Conservation (phyloP, 2,329 filamentous ascomycete genomes). For the Colletotrichum tanaceti region DNA sequence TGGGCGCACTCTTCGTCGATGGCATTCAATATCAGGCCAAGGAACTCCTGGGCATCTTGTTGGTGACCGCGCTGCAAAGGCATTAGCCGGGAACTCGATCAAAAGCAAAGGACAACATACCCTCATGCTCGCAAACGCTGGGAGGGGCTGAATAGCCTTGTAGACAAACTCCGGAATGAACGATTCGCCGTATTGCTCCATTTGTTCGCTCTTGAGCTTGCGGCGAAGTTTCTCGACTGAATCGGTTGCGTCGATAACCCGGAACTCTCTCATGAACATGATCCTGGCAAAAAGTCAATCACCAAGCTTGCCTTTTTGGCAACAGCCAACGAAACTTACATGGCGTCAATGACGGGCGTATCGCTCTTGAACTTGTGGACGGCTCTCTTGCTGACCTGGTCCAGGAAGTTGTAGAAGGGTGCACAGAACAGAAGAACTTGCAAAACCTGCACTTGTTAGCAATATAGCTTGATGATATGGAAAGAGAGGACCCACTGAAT, state of each 20-base stretch:
- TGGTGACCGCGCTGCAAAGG: constrained; percentile 82
- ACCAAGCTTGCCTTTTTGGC: neutral
- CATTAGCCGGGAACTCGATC: constrained; percentile 41
- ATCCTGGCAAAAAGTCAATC: constrained; percentile 68
- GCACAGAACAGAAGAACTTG: constrained; percentile 95
- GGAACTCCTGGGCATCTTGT: constrained; percentile 96
- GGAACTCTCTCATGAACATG: constrained; percentile 95
- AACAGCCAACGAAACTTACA: constrained; percentile 67
- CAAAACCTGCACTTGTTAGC: constrained; percentile 72
- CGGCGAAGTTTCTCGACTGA: constrained; percentile 79
- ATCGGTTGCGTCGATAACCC: constrained; percentile 81
- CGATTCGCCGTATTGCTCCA: constrained; percentile 90
- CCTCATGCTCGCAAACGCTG: constrained; percentile 92
- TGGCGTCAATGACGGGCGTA: constrained; percentile 91
- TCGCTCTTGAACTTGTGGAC: constrained; percentile 94
- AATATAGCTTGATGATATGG: neutral
- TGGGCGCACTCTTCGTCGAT: constrained; percentile 91
- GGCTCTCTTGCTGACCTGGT: constrained; percentile 85
- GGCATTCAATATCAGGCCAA: constrained; percentile 91
- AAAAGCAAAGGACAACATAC: constrained; percentile 60
- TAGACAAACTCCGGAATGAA: constrained; percentile 97
- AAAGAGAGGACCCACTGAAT: constrained; percentile 76
- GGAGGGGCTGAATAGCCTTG: constrained; percentile 86
- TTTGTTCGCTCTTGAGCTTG: constrained; percentile 81
- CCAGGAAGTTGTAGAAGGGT: constrained; percentile 94